phyloP scores from a whole-genome alignment of 257 asterid genomes.

The Petrea volubilis region DNA sequence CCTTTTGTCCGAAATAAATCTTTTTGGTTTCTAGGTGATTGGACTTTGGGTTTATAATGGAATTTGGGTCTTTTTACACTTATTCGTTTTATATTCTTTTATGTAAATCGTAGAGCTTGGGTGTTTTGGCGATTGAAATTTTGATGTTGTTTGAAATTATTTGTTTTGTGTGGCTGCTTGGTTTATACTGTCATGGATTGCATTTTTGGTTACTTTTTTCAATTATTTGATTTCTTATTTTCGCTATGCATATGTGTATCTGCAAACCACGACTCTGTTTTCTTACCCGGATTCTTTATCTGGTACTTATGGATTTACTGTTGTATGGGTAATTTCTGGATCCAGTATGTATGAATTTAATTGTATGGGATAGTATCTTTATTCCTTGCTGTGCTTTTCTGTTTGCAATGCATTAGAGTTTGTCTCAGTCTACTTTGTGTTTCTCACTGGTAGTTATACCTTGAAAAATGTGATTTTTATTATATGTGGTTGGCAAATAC shows the following conservation, averaged over 20 bases:
- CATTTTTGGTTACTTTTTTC: background rate
- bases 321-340: background rate
- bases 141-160: background rate
- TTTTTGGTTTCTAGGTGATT: background rate
- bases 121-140: background rate
- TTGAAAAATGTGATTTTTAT: background rate
- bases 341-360: too few species aligned
- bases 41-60: background rate
- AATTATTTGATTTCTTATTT: background rate
- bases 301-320: background rate
- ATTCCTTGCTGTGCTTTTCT: background rate
- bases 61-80: background rate
- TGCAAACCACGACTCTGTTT: background rate
- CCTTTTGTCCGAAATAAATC: background rate
- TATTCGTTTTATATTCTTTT: background rate
- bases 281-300: background rate
- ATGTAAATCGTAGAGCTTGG: background rate
- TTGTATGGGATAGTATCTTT: too few species aligned
- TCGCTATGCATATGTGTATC: background rate
- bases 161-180: background rate
- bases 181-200: background rate
- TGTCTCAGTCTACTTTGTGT: background rate
- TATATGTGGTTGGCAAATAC: background rate
- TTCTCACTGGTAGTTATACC: background rate
- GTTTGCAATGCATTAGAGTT: background rate